Base-by-base conservation (phyloP, 1,284 basidiomycete genomes). In the Lentinus polychrous region DNA sequence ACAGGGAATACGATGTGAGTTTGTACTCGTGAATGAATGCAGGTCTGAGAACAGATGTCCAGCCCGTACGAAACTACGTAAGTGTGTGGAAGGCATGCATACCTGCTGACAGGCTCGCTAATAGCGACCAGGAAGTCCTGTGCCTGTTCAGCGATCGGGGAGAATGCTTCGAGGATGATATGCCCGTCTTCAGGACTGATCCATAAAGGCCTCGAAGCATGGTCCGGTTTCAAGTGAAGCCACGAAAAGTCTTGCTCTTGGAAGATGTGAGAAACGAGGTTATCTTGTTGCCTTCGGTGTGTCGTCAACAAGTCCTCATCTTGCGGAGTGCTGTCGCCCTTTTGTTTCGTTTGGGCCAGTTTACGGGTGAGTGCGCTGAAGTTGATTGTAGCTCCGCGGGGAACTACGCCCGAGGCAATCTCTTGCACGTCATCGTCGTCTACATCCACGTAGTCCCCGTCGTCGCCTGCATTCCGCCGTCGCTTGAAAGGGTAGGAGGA, bases 21-120 rank as follows among this genome's bases (percentile, higher is more conserved):
- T 96, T 94, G 78, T 98, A 99, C 75, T 99, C 96, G 71, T 99
- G 96, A 54, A 99, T 95, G 69, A 96, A 91, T 31, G 91, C 86
- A 37, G 96, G 96, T 72, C 93, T 94, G 63, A n/a, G 51, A 52
- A 57, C 48, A 48, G 57, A 47, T 46, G 54, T 61, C 54, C 63
- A 57, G 58, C 60, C 43, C 34, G 47, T 27, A 27, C 10, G 53
- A 60, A 65, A 57, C 55, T 66, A 66, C 63, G 58, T 48, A 35
- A 49, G 41, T 48, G 41, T 38, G 49, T 43, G 34, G 31, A 43
- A 41, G 52, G 45, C 24, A 49, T 54, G 68, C 87, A 68, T 68
- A 94, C 92, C 96, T 86, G 74, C 94, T 98, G 62, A 99, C 94
- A 56, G 96, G 96, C 71, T 99, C 96, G 59, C 94, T 93, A 46